Percentiles rank a stretch among this genome's conserved stretches.
Conservation (phyloP, 805 yeast species). For the Kockiozyma suomiensis region DNA sequence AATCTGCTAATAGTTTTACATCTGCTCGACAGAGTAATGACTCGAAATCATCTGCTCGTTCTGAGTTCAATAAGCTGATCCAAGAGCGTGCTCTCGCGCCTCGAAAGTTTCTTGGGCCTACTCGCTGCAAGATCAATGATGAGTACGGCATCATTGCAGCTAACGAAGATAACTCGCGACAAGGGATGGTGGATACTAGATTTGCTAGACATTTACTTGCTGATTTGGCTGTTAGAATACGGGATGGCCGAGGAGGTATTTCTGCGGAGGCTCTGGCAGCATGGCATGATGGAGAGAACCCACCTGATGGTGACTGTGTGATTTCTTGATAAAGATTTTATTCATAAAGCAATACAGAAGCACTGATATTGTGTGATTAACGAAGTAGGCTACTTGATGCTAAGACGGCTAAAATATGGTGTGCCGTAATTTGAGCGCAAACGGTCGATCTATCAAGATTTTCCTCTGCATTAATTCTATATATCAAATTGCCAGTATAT, state of each 20-base stretch:
- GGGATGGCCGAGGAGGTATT: not conserved
- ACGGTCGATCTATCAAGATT: too few relatives aligned
- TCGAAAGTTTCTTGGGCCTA: slow-evolving; percentile 25
- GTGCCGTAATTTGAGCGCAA: too few relatives aligned
- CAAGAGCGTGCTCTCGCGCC: slow-evolving; percentile 20
- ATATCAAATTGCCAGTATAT: too few relatives aligned
- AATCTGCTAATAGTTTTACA: not conserved
- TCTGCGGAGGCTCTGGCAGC: not conserved
- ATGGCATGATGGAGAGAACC: not conserved
- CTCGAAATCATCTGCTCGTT: not conserved
- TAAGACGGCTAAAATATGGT: too few relatives aligned
- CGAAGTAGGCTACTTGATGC: too few relatives aligned
- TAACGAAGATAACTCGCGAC: slow-evolving; percentile 21
- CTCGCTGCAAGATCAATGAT: slow-evolving; percentile 10
- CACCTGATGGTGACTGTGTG: not conserved
- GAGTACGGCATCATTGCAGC: slow-evolving; percentile 18
- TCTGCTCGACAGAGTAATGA: not conserved
- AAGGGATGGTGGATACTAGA: slow-evolving; percentile 23
- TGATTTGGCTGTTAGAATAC: slow-evolving; percentile 18
- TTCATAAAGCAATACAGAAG: not conserved
- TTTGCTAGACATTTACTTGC: slow-evolving; percentile 19
- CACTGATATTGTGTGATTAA: too few relatives aligned
- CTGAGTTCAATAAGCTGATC: not conserved
- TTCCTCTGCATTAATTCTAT: too few relatives aligned
- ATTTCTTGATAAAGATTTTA: not conserved